Conservation (phyloP, 129 eudicot species). For the Sambucus nigra region DNA sequence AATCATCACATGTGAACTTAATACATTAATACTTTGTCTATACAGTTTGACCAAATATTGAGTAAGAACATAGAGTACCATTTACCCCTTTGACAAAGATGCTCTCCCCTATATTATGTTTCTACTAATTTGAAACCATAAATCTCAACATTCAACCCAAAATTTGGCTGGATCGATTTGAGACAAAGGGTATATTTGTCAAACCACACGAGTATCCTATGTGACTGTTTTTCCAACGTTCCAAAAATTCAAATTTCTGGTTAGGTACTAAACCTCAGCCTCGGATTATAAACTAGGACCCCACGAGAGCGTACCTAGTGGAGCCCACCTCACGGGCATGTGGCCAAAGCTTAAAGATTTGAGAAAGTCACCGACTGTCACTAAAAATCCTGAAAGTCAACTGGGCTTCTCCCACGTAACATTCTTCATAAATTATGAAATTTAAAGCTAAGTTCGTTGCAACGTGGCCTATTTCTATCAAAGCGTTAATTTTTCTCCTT, state of each 20-base stretch:
- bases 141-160: too few relatives aligned
- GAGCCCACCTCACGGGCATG: conserved; percentile 9
- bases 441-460: background rate
- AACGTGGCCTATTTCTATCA: conserved; percentile 1
- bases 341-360: background rate
- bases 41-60: too few relatives aligned
- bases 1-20: too few relatives aligned
- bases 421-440: background rate
- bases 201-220: background rate
- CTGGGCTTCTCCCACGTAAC: background rate
- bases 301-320: conserved; percentile 20
- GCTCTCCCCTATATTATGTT: too few relatives aligned
- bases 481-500: too few relatives aligned
- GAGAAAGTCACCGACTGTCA: background rate
- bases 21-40: too few relatives aligned
- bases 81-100: too few relatives aligned
- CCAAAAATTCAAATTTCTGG: conserved; percentile 41
- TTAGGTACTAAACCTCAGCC: conserved; percentile 46
- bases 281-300: conserved; percentile 21
- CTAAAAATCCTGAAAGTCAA: background rate
- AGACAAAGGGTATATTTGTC: conserved; percentile 16
- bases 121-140: too few relatives aligned
- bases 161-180: background rate
- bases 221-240: too few relatives aligned
- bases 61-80: too few relatives aligned